Base-by-base conservation (phyloP, 73 alveolate species). In the Tetrahymena thermophila region DNA sequence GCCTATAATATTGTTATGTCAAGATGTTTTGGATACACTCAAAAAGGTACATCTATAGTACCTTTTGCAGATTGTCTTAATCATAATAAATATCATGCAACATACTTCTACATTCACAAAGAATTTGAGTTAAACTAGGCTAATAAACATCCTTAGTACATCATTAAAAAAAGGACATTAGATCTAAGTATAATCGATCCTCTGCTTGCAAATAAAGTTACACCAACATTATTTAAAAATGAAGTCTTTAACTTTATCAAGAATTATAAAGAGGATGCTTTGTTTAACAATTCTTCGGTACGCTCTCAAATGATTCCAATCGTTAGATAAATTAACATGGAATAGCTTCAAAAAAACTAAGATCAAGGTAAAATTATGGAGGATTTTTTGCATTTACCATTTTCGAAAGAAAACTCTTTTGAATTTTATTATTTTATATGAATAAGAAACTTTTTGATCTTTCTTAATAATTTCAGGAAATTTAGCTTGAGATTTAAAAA, bases 51-150 rank as follows among this genome's bases (percentile, higher is more conserved):
- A 19, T 89, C 85, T 96, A 85, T 97, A 5, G 96, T 96, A 56
- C 98, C 98, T 6, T 97, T 95, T 83, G 98, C 98, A 19, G 98
- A 97, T 71, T 85, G 96, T 37, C 71, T 94, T 40, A 97, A 97
- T 94, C 98, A 97, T 38, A 71, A 34, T n/a, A 71, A 71, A 71
- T 71, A 71, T 40, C 89, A 71, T 71, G 89, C 89, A 71, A 71
- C 89, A 28, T 34, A 71, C 17, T 71, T 71, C 89, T 71, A 71
- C 11, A 21, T 71, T 13, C 89, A 71, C 31, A 71, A 71, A 31
- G 40, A 71, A n/a, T 71, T 71, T 31, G 89, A 71, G 31, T 13
- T 31, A 7, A 71, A 71, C 37, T n/a, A 71, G 23, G 37, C 40
- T 71, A 71, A 25, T 71, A 71, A 71, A 34, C 89, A 71, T 31